Base-by-base conservation (phyloP, 176 grass and related monocot species). In the Lolium multiflorum region DNA sequence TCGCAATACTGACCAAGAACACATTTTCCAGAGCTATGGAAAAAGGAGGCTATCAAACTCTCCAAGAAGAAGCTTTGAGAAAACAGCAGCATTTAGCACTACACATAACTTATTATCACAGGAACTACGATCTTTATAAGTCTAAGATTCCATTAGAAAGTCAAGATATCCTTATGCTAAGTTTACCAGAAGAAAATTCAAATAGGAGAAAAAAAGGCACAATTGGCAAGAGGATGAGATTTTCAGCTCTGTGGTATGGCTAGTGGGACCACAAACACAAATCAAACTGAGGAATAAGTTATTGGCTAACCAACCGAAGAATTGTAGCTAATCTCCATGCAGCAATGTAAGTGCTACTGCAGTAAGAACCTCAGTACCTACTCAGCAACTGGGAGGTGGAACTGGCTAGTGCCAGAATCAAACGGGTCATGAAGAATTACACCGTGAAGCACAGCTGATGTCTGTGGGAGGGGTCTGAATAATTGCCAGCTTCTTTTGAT, bases 11-110 rank as follows among this genome's bases (percentile, higher is more conserved):
- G 26, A n/a, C 0, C 7, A 58, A 59, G 7, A 84, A 65, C 11
- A 51, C n/a, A 79, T 76, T 76, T 76, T 83, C 11, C n/a, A 12
- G 9, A 77, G 26, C 28, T 77, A 35, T n/a, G 75, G 75, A 4
- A 78, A 56, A 3, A 41, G 12, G 58, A 63, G 21, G 28, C 2
- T 22, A 64, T 63, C 15, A 41, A 80, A 61, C 58, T 63, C 15
- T 63, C 57, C 38, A 62, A 46, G 77, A n/a, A 60, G 20, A 78
- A 79, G 6, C 60, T 46, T 13, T 44, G 28, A 48, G 47, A 62
- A 63, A 63, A 62, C 52, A 28, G 9, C 1, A 18, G 41, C 2
- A 44, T 78, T 78, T 60, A 22, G n/a, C 24, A 81, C 21, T 66
- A 65, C 7, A 81, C 14, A 43, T 65, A 64, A 80, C 59, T 81